phyloP scores from a whole-genome alignment of 331 rosid species.

The Cydonia oblonga region DNA sequence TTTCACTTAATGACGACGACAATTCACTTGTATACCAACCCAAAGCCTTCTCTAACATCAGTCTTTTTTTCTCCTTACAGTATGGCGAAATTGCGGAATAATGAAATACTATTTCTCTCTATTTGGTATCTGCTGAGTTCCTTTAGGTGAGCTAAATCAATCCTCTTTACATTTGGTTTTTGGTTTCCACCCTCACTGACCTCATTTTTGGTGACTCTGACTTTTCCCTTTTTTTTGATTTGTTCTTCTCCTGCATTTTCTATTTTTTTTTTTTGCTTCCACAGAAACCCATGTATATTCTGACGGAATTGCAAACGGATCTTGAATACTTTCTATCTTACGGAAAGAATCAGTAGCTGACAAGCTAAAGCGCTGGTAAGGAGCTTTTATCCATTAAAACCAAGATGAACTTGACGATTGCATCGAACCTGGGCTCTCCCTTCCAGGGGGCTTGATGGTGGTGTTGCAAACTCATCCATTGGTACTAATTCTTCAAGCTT shows the following conservation, averaged over 20 bases:
- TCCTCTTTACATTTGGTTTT: slow-evolving; percentile 15
- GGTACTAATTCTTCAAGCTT: slow-evolving; percentile 87
- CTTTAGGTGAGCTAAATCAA: slow-evolving; percentile 20
- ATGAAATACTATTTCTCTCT: slow-evolving; percentile 21
- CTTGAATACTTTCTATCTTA: slow-evolving; percentile 73
- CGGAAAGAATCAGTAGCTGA: slow-evolving; percentile 49
- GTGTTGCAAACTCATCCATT: slow-evolving; percentile 70
- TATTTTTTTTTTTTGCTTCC: slow-evolving; percentile 72
- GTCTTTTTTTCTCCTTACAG: slow-evolving; percentile 1
- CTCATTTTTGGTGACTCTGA: slow-evolving; percentile 40
- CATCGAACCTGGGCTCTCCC: slow-evolving; percentile 49
- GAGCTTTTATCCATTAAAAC: slow-evolving; percentile 97
- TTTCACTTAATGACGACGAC: slow-evolving; percentile 8
- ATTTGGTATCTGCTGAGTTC: slow-evolving; percentile 21
- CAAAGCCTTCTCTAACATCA: slow-evolving; percentile 7
- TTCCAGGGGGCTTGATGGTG: slow-evolving; percentile 81
- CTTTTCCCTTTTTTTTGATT: slow-evolving; percentile 71
- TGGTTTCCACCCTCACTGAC: background rate
- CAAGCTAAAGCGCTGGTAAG: slow-evolving; percentile 60
- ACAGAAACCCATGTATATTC: slow-evolving; percentile 85
- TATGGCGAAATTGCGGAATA: background rate
- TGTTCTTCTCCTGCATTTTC: slow-evolving; percentile 91
- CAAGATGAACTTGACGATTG: slow-evolving; percentile 56
- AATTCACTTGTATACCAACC: slow-evolving; percentile 3
- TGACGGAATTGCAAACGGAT: slow-evolving; percentile 71